Evolutionary conservation across 1,139 yeast genomes (phyloP).

Genomic region (Lodderomyces parapsilosis): DNA sequence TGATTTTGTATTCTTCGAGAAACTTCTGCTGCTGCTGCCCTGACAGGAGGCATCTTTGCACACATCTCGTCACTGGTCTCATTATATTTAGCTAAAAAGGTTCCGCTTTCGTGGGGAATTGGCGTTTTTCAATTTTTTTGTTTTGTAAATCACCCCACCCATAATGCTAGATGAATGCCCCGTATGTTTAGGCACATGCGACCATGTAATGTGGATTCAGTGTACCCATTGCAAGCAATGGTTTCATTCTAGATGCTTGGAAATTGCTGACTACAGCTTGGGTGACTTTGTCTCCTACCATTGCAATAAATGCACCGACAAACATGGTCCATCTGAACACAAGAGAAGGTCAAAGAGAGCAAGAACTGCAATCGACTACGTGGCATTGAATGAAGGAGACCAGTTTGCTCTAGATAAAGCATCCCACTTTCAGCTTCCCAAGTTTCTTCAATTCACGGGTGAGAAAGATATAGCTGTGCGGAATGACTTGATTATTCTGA

Average conservation of each 20-base stretch:
- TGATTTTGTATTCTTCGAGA: conserved; percentile 45
- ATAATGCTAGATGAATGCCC: conserved; percentile 16
- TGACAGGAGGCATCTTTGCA: not conserved
- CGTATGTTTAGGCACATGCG: conserved; percentile 16
- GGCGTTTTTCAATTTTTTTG: too few relatives aligned
- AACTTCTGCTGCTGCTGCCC: conserved; percentile 25
- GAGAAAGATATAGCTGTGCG: conserved; percentile 16
- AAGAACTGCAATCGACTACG: conserved; percentile 63
- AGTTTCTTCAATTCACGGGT: conserved; percentile 27
- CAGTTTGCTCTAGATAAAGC: conserved; percentile 55
- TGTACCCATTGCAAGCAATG: conserved; percentile 62
- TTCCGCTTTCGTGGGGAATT: too few relatives aligned
- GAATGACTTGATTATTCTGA: conserved; percentile 38
- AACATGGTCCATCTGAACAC: conserved; percentile 52
- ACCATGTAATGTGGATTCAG: conserved; percentile 49
- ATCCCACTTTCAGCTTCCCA: conserved; percentile 60
- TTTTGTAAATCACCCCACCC: conserved; percentile 1
- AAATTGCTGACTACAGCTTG: conserved; percentile 35
- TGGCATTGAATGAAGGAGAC: conserved; percentile 77
- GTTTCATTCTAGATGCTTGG: conserved; percentile 59
- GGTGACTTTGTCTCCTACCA: conserved; percentile 50
- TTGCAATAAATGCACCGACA: conserved; percentile 47
- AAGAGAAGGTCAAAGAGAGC: conserved; percentile 59
- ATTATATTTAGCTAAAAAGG: not conserved
- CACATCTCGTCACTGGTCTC: not conserved